Evolutionary conservation across 139 green algal genomes (phyloP).

Genomic region (Micractinium sp.): DNA sequence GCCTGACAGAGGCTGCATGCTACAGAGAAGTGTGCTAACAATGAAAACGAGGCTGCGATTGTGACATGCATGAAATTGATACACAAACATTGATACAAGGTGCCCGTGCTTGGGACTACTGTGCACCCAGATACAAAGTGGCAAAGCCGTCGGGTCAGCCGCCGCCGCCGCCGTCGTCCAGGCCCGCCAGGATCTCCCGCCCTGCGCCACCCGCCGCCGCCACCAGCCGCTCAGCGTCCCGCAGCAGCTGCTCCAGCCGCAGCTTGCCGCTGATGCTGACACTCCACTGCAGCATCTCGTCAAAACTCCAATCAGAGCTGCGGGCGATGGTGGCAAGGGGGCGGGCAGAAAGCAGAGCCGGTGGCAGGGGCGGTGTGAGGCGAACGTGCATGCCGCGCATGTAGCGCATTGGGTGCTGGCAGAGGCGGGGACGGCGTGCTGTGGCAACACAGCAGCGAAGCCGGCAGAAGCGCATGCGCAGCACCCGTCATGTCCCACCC

Average conservation of each 20-base stretch:
- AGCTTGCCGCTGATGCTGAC: constrained; percentile 67
- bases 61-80: background rate
- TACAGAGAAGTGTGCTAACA: background rate
- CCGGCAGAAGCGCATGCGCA: background rate
- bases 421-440: background rate
- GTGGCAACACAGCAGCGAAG: no score
- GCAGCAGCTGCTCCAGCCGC: constrained; percentile 64
- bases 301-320: constrained; percentile 67
- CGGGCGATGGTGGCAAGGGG: background rate
- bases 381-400: background rate
- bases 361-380: background rate
- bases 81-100: background rate
- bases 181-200: constrained; percentile 14
- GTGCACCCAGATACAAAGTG: no score
- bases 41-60: no score
- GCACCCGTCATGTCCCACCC: background rate
- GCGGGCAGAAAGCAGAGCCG: background rate
- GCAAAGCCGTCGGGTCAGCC: background rate
- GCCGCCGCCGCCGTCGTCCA: background rate
- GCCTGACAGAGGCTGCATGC: background rate
- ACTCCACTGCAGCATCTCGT: constrained; percentile 80
- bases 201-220: constrained; percentile 35
- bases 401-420: background rate
- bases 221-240: constrained; percentile 67
- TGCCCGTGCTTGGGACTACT: no score